Percentiles rank a stretch among this genome's conserved stretches.
Conservation (phyloP, 495 filamentous ascomycete genomes). For the Aspergillus cavernicola region DNA sequence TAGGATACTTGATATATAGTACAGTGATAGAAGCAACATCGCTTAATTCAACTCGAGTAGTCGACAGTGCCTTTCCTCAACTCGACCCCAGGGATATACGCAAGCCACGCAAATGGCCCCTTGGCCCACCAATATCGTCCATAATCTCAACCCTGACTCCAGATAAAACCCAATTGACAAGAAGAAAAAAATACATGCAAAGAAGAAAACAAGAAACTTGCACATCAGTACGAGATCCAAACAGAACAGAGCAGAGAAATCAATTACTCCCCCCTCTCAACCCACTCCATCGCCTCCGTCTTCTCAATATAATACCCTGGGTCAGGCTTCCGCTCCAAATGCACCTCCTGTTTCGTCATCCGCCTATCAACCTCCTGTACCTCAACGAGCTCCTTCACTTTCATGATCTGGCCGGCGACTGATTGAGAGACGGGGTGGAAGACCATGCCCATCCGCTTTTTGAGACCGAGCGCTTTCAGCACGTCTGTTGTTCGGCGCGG, state of each 20-base stretch:
- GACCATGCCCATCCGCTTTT: conserved; percentile 81
- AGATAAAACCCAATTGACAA: neutral
- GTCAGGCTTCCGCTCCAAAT: conserved; percentile 70
- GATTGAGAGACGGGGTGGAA: conserved; percentile 84
- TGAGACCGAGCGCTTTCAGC: conserved; percentile 83
- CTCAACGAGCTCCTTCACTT: conserved; percentile 90
- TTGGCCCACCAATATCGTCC: neutral
- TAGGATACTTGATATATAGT: conserved; percentile 26
- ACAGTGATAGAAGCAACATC: conserved; percentile 35
- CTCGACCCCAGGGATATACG: no score
- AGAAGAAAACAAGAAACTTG: conserved; percentile 4
- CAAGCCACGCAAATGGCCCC: neutral
- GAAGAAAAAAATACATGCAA: neutral
- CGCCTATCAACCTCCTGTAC: conserved; percentile 75
- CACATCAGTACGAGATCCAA: no score
- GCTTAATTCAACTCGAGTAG: conserved; percentile 38
- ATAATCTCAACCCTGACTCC: conserved; percentile 13
- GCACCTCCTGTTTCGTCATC: conserved; percentile 71
- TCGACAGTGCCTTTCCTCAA: no score
- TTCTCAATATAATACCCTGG: conserved; percentile 83
- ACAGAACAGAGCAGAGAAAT: conserved; percentile 2
- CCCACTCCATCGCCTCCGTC: conserved; percentile 32
- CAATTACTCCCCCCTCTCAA: conserved; percentile 21
- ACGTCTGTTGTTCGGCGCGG: conserved; percentile 77
- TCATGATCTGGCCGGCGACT: conserved; percentile 92